Conservation (phyloP, 2,329 filamentous ascomycete genomes). For the Rutstroemia sp. region DNA sequence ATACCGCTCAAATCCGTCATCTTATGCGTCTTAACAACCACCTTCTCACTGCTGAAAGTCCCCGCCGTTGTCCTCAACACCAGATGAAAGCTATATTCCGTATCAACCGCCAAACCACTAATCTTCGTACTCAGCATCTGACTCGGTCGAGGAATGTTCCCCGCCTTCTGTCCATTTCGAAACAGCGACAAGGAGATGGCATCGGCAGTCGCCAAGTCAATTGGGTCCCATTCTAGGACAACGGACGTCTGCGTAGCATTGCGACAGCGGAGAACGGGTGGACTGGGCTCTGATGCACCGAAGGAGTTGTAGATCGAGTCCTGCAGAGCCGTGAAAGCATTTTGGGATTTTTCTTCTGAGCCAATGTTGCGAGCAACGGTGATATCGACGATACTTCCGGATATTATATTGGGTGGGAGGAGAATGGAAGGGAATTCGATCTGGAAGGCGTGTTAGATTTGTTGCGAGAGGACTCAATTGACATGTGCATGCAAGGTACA, state of each 20-base stretch:
- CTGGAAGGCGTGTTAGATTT: conserved; percentile 40
- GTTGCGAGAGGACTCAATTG: conserved; percentile 8
- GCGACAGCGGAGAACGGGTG: conserved; percentile 79
- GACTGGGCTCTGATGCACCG: conserved; percentile 67
- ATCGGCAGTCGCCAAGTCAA: conserved; percentile 86
- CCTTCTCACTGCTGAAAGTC: conserved; percentile 74
- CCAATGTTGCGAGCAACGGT: conserved; percentile 79
- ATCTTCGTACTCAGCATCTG: conserved; percentile 96
- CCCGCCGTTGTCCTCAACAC: conserved; percentile 87
- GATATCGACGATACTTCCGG: conserved; percentile 96
- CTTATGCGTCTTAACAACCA: conserved; percentile 88
- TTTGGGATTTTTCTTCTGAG: conserved; percentile 68
- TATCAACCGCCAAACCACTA: conserved; percentile 90
- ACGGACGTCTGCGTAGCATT: conserved; percentile 98
- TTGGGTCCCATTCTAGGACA: conserved; percentile 95
- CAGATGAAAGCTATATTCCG: conserved; percentile 90
- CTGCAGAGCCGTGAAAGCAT: conserved; percentile 78
- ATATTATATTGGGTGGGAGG: conserved; percentile 88
- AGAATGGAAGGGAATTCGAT: conserved; percentile 99
- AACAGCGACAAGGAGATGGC: conserved; percentile 84
- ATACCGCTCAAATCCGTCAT: conserved; percentile 97
- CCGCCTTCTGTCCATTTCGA: conserved; percentile 93
- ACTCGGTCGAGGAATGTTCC: conserved; percentile 80
- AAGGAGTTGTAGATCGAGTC: conserved; percentile 81
- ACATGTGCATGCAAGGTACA: neutral